These are phyloP conservation scores for Venturiaceae sp. DNA, from an alignment of 2,329 filamentous ascomycete species.

Conservation along the genomic window DNA sequence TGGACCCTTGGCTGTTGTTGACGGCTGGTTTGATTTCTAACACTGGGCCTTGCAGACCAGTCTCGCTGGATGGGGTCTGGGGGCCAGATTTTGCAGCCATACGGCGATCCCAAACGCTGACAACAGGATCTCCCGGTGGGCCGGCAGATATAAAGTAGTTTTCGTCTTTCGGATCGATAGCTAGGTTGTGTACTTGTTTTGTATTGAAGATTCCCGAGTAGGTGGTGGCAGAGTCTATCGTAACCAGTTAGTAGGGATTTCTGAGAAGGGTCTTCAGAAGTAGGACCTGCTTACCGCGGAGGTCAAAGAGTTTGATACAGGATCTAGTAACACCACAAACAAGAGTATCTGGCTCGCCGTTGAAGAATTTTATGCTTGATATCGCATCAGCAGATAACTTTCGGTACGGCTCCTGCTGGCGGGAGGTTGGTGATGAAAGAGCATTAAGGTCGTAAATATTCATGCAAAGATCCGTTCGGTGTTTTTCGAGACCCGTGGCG, in stretches of 20 bases:
- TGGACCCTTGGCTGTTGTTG: slow-evolving; percentile 35
- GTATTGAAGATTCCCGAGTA: slow-evolving; percentile 42
- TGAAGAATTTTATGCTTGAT: slow-evolving; percentile 74
- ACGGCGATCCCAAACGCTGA: slow-evolving; percentile 72
- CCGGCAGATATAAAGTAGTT: slow-evolving; percentile 76
- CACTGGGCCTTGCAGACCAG: slow-evolving; percentile 46
- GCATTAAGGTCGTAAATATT: slow-evolving; percentile 73
- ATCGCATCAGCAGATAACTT: slow-evolving; percentile 60
- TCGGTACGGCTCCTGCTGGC: slow-evolving; percentile 37
- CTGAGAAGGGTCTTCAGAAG: no score
- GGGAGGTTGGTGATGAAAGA: slow-evolving; percentile 40
- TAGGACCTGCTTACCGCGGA: slow-evolving; percentile 60
- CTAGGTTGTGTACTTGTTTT: slow-evolving; percentile 54
- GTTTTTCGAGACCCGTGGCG: slow-evolving; percentile 70
- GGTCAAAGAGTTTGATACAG: slow-evolving; percentile 66
- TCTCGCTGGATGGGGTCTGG: slow-evolving; percentile 29
- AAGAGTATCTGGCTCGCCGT: slow-evolving; percentile 64
- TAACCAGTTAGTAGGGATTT: no score
- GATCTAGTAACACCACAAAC: slow-evolving; percentile 68
- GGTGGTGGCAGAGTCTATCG: slow-evolving; percentile 28
- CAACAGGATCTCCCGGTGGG: slow-evolving; percentile 60
- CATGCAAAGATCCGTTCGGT: slow-evolving; percentile 71
- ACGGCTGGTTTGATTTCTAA: slow-evolving; percentile 49
- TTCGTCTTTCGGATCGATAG: slow-evolving; percentile 69
- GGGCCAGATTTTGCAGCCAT: slow-evolving; percentile 16